Evolutionary conservation across 2,329 filamentous ascomycete genomes (phyloP), one percentile per base, ranked within the genome.

Genomic region (Paradendryphiella salina): DNA sequence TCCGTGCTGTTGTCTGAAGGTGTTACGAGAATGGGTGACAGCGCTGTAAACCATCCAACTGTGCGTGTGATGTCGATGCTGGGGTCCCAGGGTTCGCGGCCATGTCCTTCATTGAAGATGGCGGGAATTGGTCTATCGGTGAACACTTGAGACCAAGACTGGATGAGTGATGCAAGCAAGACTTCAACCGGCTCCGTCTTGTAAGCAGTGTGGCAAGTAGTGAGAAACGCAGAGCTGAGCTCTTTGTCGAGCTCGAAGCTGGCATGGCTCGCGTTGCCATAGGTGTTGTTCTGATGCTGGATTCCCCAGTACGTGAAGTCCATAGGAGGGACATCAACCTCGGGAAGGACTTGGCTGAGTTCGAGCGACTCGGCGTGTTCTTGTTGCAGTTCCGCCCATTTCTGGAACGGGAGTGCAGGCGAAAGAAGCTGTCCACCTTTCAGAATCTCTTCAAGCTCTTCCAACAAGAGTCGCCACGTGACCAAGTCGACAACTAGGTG

Each of bases 11-110:
- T 49, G 7, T 53, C 48, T 0, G 56, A 57, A 7, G 59, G 54
- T 1, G 62, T 54, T 0, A 76, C 66, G 20, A 71, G 72, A 3
- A 79, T 72, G 0, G 78, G 78, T 42, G 76, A 77, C 6, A 80
- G 26, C 0, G 81, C 79, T 1, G 82, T 83, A 54, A 85, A 84
- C 82, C 82, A 85, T 3, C 82, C 83, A 0, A 85, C 81, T 0
- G 82, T 85, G 45, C 82, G 76, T 3, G 78, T 77, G 1, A 84
- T 76, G 61, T 85, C 80, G 13, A 80, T 73, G 1, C 78, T 74
- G 0, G 69, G 63, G 34, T 75, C 76, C 53, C 75, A 75, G 0
- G 66, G 67, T 40, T 73, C 72, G 14, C 71, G 59, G 1, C 72
- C 72, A 51, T 74, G 71, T 0, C 70, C 70, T 55, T 74, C 71